These are phyloP conservation scores for Antrodiella citrinella DNA, from an alignment of 768 basidiomycete genomes.

Conservation along the genomic window DNA sequence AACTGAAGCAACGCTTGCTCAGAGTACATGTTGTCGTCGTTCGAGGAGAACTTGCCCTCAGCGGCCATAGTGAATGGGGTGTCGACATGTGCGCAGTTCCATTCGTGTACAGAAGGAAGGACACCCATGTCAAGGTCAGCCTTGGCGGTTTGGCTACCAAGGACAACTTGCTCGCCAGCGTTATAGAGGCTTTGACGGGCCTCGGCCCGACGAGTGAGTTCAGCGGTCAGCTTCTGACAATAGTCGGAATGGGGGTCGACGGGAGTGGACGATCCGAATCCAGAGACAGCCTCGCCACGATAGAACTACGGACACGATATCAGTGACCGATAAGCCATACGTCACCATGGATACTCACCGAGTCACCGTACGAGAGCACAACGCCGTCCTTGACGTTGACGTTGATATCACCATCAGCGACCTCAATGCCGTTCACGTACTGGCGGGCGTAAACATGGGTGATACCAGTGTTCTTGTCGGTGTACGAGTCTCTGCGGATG, in stretches of 20 bases:
- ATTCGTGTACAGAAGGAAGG: conserved; percentile 39
- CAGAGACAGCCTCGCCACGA: conserved; percentile 34
- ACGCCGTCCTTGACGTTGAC: conserved; percentile 82
- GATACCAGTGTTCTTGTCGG: conserved; percentile 77
- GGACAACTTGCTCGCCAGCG: conserved; percentile 30
- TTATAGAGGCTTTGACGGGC: conserved; percentile 16
- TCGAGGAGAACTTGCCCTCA: conserved; percentile 17
- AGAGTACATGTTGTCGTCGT: conserved; percentile 26
- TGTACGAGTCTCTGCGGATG: conserved; percentile 80
- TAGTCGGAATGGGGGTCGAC: conserved; percentile 40
- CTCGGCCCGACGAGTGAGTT: conserved; percentile 25
- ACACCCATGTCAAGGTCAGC: conserved; percentile 19
- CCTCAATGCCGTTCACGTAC: conserved; percentile 77
- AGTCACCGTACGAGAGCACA: conserved; percentile 82
- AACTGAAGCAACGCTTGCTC: conserved; percentile 64
- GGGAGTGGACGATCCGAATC: conserved; percentile 30
- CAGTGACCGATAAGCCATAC: background rate
- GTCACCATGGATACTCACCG: conserved; percentile 39
- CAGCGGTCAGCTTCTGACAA: conserved; percentile 37
- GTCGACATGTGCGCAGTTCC: conserved; percentile 49
- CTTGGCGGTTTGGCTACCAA: conserved; percentile 7
- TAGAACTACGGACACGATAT: conserved; percentile 51
- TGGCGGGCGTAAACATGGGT: conserved; percentile 88
- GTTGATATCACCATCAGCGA: conserved; percentile 88
- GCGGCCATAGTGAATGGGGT: conserved; percentile 30